Evolutionary conservation across 768 basidiomycete genomes (phyloP), one percentile per base, ranked within the genome.

Genomic region (Amanita exitialis): DNA sequence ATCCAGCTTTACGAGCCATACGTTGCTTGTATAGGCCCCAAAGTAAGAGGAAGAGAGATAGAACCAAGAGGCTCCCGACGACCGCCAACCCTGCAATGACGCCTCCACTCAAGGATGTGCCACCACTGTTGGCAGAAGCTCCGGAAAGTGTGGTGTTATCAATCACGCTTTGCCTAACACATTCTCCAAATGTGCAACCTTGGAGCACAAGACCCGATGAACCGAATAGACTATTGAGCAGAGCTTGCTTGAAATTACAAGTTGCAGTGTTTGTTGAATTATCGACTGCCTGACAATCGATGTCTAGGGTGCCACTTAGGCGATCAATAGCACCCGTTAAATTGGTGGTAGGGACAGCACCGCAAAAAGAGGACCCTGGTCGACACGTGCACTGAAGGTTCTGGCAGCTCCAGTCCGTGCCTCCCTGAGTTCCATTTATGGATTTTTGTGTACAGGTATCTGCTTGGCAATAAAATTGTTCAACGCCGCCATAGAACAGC

Each of bases 51-150:
- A 68, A 63, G 3, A 93, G 64, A 0, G 83, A 78, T 1, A 80
- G 56, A 1, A 76, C 64, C 15, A 87, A 49, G 39, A 96, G 60
- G 0, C 66, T 74, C 5, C 91, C 87, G 7, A 96, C 82, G 21
- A 93, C 87, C 0, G 85, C 90, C 25, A 97, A 66, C 10, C 94
- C 94, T 32, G 88, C 93, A 52, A 96, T 90, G 20, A 96, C 93
- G 1, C 94, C 93, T 1, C 82, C 77, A 50, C 79, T 75, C 7
- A 96, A 77, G 15, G 75, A 66, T 30, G 70, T 70, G 3, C 71
- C 68, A 10, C 67, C 61, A 0, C 57, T 55, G 0, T 51, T 54
- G 15, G 70, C 51, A 2, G 65, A 57, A 6, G 58, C 46, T 2
- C 66, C 68, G 1, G 71, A 64, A 45, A 65, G 68, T 6, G 66